Evolutionary conservation across 1,284 basidiomycete species (phyloP).

Genomic region (Cutaneotrichosporon cutaneum): DNA sequence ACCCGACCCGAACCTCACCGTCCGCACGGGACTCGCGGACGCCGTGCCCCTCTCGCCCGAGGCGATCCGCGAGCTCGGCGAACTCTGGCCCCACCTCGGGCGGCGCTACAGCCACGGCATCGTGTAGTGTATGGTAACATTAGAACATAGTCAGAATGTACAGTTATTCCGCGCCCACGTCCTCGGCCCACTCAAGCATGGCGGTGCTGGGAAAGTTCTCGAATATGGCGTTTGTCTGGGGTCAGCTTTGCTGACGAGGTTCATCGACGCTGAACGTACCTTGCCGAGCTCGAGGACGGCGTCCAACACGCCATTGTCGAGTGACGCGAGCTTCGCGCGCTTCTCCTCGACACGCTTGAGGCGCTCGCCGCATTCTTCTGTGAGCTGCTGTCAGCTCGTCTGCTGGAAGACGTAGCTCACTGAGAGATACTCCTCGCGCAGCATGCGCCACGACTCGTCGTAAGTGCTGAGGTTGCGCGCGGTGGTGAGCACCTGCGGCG

Average conservation of each 20-base stretch:
- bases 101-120: background rate
- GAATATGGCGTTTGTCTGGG: constrained; percentile 45
- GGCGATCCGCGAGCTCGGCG: constrained; percentile 11
- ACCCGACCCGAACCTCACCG: background rate
- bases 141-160: background rate
- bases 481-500: constrained; percentile 42
- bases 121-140: background rate
- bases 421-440: constrained; percentile 45
- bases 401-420: constrained; percentile 22
- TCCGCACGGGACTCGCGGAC: background rate
- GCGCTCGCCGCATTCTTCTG: constrained; percentile 34
- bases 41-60: background rate
- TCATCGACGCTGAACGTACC: constrained; percentile 29
- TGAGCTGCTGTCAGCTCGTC: constrained; percentile 29
- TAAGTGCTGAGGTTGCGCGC: constrained; percentile 44
- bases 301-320: constrained; percentile 42
- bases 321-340: constrained; percentile 35
- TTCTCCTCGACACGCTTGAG: constrained; percentile 42
- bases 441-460: constrained; percentile 42
- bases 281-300: constrained; percentile 47
- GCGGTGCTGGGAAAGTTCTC: constrained; percentile 44
- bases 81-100: constrained; percentile 29
- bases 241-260: background rate
- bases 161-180: background rate
- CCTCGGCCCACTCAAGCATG: constrained; percentile 49